Base-by-base conservation (phyloP, 345 rosid genomes). In the Eucalyptus marginata region DNA sequence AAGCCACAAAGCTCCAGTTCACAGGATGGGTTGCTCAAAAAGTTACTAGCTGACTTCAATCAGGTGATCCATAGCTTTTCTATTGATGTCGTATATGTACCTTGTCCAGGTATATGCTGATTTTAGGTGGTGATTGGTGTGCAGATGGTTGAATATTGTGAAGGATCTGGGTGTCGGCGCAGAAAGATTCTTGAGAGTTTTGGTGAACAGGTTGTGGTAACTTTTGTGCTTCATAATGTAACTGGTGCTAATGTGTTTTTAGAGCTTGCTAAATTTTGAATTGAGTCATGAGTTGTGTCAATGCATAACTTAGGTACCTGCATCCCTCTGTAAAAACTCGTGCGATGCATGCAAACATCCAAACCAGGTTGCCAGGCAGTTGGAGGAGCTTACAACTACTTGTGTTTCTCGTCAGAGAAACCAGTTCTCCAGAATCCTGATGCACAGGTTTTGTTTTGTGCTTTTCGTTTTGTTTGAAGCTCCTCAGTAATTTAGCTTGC, bases 271-370 rank as follows among this genome's bases (percentile, higher is more conserved):
- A 10, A 49, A 64, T 43, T 44, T 66, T 58, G 80, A 87, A 43
- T 46, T 68, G 80, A 49, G 49, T 54, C 85, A 17, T 44, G 22
- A 76, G 84, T 33, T 58, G 47, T 86, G 31, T 87, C 27, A 47
- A 83, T 88, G 43, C 40, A 87, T 49, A 84, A 92, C 79, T 50
- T 89, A 97, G 98, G 97, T 94, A 59, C 89, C 97, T 86, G 89
- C 85, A 84, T 94, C 94, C 84, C 91, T 94, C 46, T 97, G 99
- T 92, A 93, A 94, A 89, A 94, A 93, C 86, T 92, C 96, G 52
- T 97, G 99, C 90, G 99, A 97, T 93, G 97, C 95, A 87, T 98
- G 99, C 95, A 94, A 94, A 94, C 92, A 94, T 92, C 98, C 99
- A 88, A 93, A 91, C 86, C 92, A 93, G 87, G 93, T 97, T 52